Percentiles rank a stretch among this genome's conserved stretches.
Conservation (phyloP, 2,329 filamentous ascomycete species). For the Chalaropsis ovoidea region DNA sequence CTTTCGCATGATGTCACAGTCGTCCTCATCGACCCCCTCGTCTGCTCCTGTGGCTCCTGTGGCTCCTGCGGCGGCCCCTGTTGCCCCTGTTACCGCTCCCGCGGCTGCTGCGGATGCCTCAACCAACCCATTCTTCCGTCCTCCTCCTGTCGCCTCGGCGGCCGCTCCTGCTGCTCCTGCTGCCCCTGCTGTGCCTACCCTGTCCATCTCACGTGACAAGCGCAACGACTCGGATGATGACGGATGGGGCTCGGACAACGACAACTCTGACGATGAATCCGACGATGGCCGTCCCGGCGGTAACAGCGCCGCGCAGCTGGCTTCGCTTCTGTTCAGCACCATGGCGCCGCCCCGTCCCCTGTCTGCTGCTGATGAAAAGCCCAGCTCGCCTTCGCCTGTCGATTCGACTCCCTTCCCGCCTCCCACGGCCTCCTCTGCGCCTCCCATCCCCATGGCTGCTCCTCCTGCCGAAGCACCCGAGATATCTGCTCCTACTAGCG, state of each 20-base stretch:
- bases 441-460: constrained; percentile 35
- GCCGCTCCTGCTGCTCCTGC: constrained; percentile 35
- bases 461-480: constrained; percentile 31
- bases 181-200: constrained; percentile 39
- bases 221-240: constrained; percentile 65
- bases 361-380: constrained; percentile 68
- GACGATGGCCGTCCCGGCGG: constrained; percentile 72
- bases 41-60: constrained; percentile 35
- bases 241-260: constrained; percentile 66
- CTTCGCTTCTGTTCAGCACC: constrained; percentile 89
- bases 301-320: constrained; percentile 78
- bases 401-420: constrained; percentile 33
- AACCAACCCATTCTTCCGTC: constrained; percentile 83
- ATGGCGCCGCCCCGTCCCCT: constrained; percentile 89
- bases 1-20: constrained; percentile 75
- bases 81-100: constrained; percentile 32
- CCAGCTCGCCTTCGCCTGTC: constrained; percentile 34
- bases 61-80: constrained; percentile 30
- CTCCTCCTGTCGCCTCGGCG: constrained; percentile 28
- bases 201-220: constrained; percentile 44
- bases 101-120: constrained; percentile 46
- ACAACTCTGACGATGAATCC: constrained; percentile 55
- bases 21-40: constrained; percentile 38
- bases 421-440: constrained; percentile 36
- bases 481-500: constrained; percentile 31